Base-by-base conservation (phyloP, 139 green algal genomes). In the Mychonastes homosphaera region DNA sequence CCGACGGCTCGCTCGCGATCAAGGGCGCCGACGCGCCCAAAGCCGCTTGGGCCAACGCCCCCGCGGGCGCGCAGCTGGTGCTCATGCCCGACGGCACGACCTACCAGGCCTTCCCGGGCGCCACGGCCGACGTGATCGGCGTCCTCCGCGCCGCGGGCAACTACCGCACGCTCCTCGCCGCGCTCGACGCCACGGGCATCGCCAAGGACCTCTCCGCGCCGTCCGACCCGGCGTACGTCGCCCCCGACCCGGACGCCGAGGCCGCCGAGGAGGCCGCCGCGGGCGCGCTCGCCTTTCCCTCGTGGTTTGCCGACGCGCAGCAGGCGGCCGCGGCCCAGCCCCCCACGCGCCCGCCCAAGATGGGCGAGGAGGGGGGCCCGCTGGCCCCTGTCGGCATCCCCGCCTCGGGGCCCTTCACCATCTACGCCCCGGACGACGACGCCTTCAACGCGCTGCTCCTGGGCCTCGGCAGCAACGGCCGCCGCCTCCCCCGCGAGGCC, bases 371-470 rank as follows among this genome's bases (percentile, higher is more conserved):
- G 47, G 38, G 30, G 10, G 16, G 10, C 4, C 26, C 16, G n/a
- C 62, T 67, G 3, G 55, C 69, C 19, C 55, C 66, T 40, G 57
- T 67, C 21, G 75, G 75, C 21, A 67, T 83, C 16, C 75, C 75
- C n/a, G 38, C 53, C 10, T 16, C 41, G 7, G 75, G 75, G 10
- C 75, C 75, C 9, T 83, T 71, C 71, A 83, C 75, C 27, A 41
- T 85, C 32, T 52, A 82, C 18, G 77, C 77, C 19, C 77, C 77
- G 48, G 79, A 58, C 8, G 74, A 85, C 50, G 69, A 70, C 0
- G 72, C 79, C 1, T 85, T 85, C 41, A 56, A 77, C 41, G 47
- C 54, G 19, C 54, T 85, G 26, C 70, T 82, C 27, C 8, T 19
- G 5, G 63, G 71, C 27, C 45, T 85, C 29, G 77, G 77, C 39